Evolutionary conservation across 805 yeast genomes (phyloP).

Genomic region (Wickerhamiella australiensis): DNA sequence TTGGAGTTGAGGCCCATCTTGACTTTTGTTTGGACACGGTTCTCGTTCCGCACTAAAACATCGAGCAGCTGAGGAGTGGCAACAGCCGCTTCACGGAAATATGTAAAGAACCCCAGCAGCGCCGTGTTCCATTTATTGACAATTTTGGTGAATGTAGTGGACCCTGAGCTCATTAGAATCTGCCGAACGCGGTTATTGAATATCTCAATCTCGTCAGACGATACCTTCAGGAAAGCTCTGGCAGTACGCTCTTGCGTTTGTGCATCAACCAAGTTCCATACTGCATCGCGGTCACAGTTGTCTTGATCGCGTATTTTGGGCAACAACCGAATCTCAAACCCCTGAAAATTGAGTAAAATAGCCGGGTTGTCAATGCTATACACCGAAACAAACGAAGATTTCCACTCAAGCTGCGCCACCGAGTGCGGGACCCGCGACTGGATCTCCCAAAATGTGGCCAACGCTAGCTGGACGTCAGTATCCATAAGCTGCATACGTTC

Average conservation of each 20-base stretch:
- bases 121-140: constrained; percentile 96
- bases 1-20: constrained; percentile 92
- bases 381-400: constrained; percentile 68
- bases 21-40: constrained; percentile 84
- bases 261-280: constrained; percentile 75
- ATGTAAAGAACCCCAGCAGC: constrained; percentile 69
- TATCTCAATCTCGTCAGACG: constrained; percentile 63
- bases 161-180: constrained; percentile 87
- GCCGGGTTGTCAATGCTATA: constrained; percentile 87
- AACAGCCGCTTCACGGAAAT: constrained; percentile 85
- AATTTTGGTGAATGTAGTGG: constrained; percentile 86
- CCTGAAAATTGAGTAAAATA: constrained; percentile 78
- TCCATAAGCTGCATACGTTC: constrained; percentile 81
- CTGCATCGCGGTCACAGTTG: constrained; percentile 56
- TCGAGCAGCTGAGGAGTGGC: constrained; percentile 70
- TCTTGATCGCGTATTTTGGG: constrained; percentile 59
- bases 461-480: constrained; percentile 81
- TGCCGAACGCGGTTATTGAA: constrained; percentile 80
- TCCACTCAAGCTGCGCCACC: constrained; percentile 65
- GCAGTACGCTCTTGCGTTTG: constrained; percentile 76
- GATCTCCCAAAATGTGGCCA: constrained; percentile 88
- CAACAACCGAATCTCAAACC: constrained; percentile 80
- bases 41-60: constrained; percentile 77
- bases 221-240: constrained; percentile 71
- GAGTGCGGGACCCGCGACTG: constrained; percentile 67